Evolutionary conservation across 108 stramenopile species (phyloP).

Genomic region (Nitzschia sp.): DNA sequence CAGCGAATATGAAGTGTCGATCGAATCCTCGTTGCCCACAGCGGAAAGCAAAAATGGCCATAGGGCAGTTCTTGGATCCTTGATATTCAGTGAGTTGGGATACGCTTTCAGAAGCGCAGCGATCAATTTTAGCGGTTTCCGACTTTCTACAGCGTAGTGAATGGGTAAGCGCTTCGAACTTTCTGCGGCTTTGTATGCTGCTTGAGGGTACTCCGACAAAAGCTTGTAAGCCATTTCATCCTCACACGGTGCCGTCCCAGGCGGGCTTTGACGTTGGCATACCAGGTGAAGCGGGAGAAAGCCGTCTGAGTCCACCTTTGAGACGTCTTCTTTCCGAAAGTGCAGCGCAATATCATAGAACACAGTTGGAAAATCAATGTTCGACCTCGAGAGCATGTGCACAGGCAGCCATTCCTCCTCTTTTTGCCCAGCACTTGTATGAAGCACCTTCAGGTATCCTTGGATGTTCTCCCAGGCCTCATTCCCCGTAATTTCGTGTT

Average conservation of each 20-base stretch:
- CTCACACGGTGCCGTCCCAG: neutral
- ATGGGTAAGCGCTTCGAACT: slow-evolving; percentile 14
- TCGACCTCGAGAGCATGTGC: slow-evolving; percentile 16
- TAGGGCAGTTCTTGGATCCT: slow-evolving; percentile 31
- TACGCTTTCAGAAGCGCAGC: slow-evolving; percentile 18
- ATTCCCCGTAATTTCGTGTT: slow-evolving; percentile 22
- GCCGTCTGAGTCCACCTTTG: slow-evolving; percentile 17
- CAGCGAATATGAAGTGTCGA: slow-evolving; percentile 21
- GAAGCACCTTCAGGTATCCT: slow-evolving; percentile 14
- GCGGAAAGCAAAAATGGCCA: slow-evolving; percentile 36
- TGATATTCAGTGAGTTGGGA: slow-evolving; percentile 27
- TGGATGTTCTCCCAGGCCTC: slow-evolving; percentile 28
- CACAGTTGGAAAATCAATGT: slow-evolving; percentile 21
- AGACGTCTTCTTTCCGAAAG: slow-evolving; percentile 10
- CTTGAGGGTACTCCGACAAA: slow-evolving; percentile 25
- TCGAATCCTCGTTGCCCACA: slow-evolving; percentile 5
- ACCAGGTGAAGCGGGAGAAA: slow-evolving; percentile 31
- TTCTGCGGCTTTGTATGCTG: neutral
- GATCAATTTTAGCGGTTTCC: slow-evolving; percentile 19
- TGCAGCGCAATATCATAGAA: slow-evolving; percentile 30
- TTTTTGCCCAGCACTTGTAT: neutral
- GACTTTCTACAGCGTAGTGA: slow-evolving; percentile 19
- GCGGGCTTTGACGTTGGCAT: neutral
- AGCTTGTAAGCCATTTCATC: slow-evolving; percentile 7
- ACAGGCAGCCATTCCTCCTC: slow-evolving; percentile 25